A percentile compares a stretch with the other conserved stretches of the same genome.
Conservation (phyloP, 2,329 filamentous ascomycete genomes). For the Cladosporium sp. region DNA sequence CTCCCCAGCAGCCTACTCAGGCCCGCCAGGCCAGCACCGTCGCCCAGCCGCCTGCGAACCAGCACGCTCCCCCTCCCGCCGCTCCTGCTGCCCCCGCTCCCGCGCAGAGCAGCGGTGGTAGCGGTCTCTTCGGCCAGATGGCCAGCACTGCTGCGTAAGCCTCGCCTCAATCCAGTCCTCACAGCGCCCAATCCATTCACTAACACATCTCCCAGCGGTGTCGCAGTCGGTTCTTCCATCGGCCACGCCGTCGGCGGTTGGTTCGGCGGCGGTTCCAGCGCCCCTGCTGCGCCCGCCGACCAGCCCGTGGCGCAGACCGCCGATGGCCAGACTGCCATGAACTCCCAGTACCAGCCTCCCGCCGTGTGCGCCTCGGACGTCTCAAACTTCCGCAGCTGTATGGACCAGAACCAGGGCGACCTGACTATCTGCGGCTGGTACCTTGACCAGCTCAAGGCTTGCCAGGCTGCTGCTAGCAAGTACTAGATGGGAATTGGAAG, state of each 20-base stretch:
- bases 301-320: slow-evolving; percentile 25
- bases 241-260: slow-evolving; percentile 89
- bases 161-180: slow-evolving; percentile 26
- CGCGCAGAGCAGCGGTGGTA: slow-evolving; percentile 54
- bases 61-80: slow-evolving; percentile 45
- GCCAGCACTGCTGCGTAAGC: slow-evolving; percentile 93
- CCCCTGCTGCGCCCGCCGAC: slow-evolving; percentile 45
- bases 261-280: slow-evolving; percentile 68
- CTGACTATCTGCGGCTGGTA: slow-evolving; percentile 98
- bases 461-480: slow-evolving; percentile 43
- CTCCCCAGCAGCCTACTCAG: slow-evolving; percentile 63
- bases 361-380: slow-evolving; percentile 68
- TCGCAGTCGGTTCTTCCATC: slow-evolving; percentile 91
- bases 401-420: slow-evolving; percentile 91
- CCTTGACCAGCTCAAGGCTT: slow-evolving; percentile 76
- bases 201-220: slow-evolving; percentile 62
- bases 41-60: slow-evolving; percentile 40
- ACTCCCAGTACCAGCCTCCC: slow-evolving; percentile 37
- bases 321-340: slow-evolving; percentile 29
- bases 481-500: slow-evolving; percentile 36
- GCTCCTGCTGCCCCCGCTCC: slow-evolving; percentile 34
- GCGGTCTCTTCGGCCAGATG: slow-evolving; percentile 93
- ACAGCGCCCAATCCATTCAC: slow-evolving; percentile 17
- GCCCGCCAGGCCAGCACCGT: slow-evolving; percentile 26
- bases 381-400: slow-evolving; percentile 85